These are phyloP conservation scores for Saccharomyces hybrid DNA, from an alignment of 1,139 yeast species.

Conservation along the genomic window DNA sequence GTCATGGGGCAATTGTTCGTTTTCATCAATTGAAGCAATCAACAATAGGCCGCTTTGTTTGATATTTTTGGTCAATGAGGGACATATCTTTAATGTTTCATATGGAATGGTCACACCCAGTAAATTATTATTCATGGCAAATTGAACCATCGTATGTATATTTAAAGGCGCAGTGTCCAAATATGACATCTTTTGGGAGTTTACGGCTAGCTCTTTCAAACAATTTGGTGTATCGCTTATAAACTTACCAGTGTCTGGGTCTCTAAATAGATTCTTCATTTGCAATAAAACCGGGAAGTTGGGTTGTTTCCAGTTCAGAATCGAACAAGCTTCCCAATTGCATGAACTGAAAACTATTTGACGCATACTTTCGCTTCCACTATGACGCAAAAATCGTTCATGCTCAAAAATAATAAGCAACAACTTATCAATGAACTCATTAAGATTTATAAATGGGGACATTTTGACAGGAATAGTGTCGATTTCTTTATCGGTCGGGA, in stretches of 20 bases:
- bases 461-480: constrained; percentile 45
- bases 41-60: constrained; percentile 75
- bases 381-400: constrained; percentile 48
- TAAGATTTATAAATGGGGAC: constrained; percentile 44
- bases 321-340: constrained; percentile 82
- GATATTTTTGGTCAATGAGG: constrained; percentile 66
- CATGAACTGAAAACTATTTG: constrained; percentile 78
- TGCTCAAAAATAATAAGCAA: constrained; percentile 70
- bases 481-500: constrained; percentile 69
- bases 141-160: constrained; percentile 56
- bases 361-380: constrained; percentile 33
- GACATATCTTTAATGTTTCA: constrained; percentile 62
- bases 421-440: constrained; percentile 67
- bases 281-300: constrained; percentile 89
- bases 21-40: constrained; percentile 41
- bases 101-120: constrained; percentile 76
- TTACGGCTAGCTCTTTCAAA: constrained; percentile 15
- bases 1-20: constrained; percentile 22
- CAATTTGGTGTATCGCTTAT: constrained; percentile 35
- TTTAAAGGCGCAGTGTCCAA: constrained; percentile 43
- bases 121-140: constrained; percentile 74
- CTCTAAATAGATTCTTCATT: constrained; percentile 53
- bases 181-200: constrained; percentile 24
- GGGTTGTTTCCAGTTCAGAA: constrained; percentile 96
- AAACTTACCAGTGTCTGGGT: constrained; percentile 26